Percentiles rank a stretch among this genome's conserved stretches.
These are phyloP conservation scores for Saccharomyces hybrid DNA, from an alignment of 1,139 yeast species.

Conservation along the genomic window DNA sequence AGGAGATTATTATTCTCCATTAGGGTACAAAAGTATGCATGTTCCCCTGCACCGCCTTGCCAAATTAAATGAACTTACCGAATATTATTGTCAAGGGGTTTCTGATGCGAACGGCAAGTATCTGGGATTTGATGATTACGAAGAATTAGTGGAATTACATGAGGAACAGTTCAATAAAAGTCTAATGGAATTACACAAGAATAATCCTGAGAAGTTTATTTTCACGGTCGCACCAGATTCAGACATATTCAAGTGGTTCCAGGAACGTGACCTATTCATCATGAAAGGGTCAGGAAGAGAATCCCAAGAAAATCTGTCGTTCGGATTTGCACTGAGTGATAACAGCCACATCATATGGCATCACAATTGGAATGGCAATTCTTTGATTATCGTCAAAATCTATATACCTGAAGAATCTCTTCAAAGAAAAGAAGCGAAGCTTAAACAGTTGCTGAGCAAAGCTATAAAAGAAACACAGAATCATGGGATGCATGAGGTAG, in stretches of 20 bases:
- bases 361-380: conserved; percentile 38
- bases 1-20: conserved; percentile 54
- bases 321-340: conserved; percentile 31
- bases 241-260: conserved; percentile 38
- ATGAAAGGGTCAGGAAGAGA: conserved; percentile 18
- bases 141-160: conserved; percentile 32
- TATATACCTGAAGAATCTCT: conserved; percentile 16
- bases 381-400: conserved; percentile 32
- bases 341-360: conserved; percentile 40
- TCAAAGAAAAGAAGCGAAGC: conserved; percentile 12
- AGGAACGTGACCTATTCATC: conserved; percentile 37
- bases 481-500: conserved; percentile 15
- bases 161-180: conserved; percentile 22
- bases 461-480: conserved; percentile 22
- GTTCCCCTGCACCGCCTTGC: conserved; percentile 37
- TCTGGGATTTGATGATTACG: conserved; percentile 33
- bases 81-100: conserved; percentile 13
- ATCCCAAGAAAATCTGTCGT: conserved; percentile 16
- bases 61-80: conserved; percentile 16
- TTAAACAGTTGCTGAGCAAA: conserved; percentile 18
- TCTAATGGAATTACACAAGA: conserved; percentile 28
- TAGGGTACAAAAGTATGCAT: conserved; percentile 50
- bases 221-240: conserved; percentile 35
- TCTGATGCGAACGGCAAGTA: conserved; percentile 20
- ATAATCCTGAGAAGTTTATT: conserved; percentile 29